Conservation (phyloP, 2,329 filamentous ascomycete genomes). For the Penicillium sclerotigenum region DNA sequence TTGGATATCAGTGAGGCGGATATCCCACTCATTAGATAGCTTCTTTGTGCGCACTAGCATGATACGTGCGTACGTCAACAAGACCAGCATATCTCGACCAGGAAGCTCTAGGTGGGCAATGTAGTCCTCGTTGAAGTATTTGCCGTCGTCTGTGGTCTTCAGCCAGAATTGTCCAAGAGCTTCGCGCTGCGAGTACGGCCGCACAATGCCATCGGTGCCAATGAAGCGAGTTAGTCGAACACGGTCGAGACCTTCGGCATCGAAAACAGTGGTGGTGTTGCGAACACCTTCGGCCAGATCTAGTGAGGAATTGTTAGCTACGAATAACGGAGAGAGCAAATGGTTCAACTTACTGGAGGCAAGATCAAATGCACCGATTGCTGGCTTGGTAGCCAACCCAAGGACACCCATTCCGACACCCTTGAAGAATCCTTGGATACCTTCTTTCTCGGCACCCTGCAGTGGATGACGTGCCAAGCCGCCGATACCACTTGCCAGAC, state of each 20-base stretch:
- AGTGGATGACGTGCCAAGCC: constrained; percentile 90
- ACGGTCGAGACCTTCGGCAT: constrained; percentile 88
- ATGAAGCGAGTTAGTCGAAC: constrained; percentile 93
- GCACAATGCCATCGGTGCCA: constrained; percentile 85
- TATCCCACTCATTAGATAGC: constrained; percentile 90
- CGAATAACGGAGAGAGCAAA: not conserved
- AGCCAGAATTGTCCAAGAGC: constrained; percentile 97
- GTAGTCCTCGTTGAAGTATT: constrained; percentile 96
- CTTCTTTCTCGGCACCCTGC: constrained; percentile 94
- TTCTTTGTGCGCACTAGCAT: constrained; percentile 85
- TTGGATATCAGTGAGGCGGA: constrained; percentile 91
- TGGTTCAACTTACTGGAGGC: constrained; percentile 62
- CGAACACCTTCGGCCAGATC: constrained; percentile 93
- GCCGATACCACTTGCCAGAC: constrained; percentile 87
- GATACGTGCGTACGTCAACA: constrained; percentile 84
- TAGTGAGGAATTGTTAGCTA: constrained; percentile 13
- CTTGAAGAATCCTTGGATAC: constrained; percentile 91
- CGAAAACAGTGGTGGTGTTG: constrained; percentile 98
- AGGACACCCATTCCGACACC: constrained; percentile 93
- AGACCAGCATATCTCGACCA: constrained; percentile 80
- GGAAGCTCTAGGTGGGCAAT: constrained; percentile 93
- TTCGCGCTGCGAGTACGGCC: constrained; percentile 91
- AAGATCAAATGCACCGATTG: constrained; percentile 93
- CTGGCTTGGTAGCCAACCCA: constrained; percentile 93
- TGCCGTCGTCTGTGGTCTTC: constrained; percentile 95